Conservation (phyloP, 176 grass and related monocot species). For the Musa schizocarpa region DNA sequence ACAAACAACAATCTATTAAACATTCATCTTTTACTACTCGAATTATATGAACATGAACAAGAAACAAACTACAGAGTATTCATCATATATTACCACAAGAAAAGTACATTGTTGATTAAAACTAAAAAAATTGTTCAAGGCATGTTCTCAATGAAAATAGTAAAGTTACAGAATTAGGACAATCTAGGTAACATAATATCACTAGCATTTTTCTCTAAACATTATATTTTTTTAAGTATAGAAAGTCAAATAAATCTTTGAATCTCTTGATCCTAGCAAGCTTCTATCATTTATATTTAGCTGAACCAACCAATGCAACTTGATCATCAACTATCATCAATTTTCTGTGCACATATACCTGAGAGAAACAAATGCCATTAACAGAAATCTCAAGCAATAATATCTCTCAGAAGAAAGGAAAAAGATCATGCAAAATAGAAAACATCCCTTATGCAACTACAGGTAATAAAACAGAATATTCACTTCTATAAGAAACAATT, state of each 20-base stretch:
- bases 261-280: slow-evolving; percentile 94
- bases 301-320: slow-evolving; percentile 85
- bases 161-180: not conserved
- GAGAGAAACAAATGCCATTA: slow-evolving; percentile 14
- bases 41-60: no score
- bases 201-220: not conserved
- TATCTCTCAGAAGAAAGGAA: not conserved
- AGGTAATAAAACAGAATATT: no score
- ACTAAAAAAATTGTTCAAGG: not conserved
- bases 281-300: slow-evolving; percentile 99
- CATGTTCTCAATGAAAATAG: not conserved
- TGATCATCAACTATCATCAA: slow-evolving; percentile 99
- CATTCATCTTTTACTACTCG: no score
- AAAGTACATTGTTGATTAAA: not conserved
- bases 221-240: not conserved
- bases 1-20: no score
- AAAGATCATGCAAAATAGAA: not conserved
- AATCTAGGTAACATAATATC: not conserved
- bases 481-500: no score
- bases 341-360: slow-evolving; percentile 99
- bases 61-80: no score
- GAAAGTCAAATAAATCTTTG: slow-evolving; percentile 30
- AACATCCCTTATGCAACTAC: no score
- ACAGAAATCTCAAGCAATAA: not conserved
- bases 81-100: no score